Base-by-base conservation (phyloP, 129 eudicot species). In the Chrysanthemum lavandulifolium region DNA sequence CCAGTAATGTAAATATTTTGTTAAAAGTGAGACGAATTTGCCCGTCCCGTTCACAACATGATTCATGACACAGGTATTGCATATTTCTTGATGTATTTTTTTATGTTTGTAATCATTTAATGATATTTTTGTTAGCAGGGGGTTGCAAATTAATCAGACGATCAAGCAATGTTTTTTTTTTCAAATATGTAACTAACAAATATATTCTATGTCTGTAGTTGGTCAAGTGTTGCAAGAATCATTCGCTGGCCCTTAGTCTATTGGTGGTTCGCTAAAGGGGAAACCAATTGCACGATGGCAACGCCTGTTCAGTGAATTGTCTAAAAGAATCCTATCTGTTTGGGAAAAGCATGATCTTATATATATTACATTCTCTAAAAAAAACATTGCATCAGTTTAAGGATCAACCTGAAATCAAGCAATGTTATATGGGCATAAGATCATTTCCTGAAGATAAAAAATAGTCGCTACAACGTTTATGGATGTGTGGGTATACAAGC, bases 371-470 rank as follows among this genome's bases (percentile, higher is more conserved):
- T 33, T 53, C 55, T 69, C 71, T 73, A 13, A 62, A 82, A 65
- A 65, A 63, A 27, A 82, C 80, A 69, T 73, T 79, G 63, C 69
- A 66, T n/a, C 45, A 33, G 40, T 33, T 33, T 31, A 31, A 73
- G 36, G 69, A 79, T 31, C 57, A 61, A 52, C 47, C 75, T 36
- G 73, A 23, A 65, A 66, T 69, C 68, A 65, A 67, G 59, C 33
- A 67, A 55, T 79, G 79, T 67, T 79, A 23, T 74, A 9, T 79
- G 75, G 83, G 73, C 54, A 55, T 73, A 23, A 79, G 79, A 48
- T 31, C 65, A 31, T 79, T 79, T 79, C 83, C 83, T 3, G 79
- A 79, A 73, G 79, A 79, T 79, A 79, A 54, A 79, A 51, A 58
- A 79, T 79, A 52, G 33, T 75, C 5, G 40, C 40, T 5, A 33